Evolutionary conservation across 1,284 basidiomycete genomes (phyloP), one percentile per base, ranked within the genome.

Genomic region (Jaminaea rosea): DNA sequence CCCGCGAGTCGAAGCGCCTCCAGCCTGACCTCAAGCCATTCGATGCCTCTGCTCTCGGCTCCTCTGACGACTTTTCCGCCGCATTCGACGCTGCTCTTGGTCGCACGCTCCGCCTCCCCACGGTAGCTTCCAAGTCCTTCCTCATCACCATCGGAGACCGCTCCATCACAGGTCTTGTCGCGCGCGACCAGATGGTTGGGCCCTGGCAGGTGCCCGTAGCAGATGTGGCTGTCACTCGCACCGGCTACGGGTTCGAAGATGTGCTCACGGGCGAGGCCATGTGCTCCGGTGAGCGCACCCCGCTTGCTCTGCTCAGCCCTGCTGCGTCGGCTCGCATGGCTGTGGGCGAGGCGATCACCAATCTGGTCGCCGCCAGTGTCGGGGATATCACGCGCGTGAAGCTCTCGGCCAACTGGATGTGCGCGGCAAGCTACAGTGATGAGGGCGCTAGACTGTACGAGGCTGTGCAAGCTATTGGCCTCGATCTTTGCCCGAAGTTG

Each of bases 381-480:
- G 82, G 82, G 10, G 80, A 82, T 36, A 78, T 97, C 13, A 79
- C 80, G 4, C 79, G 80, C 51, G 83, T 96, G 71, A 98, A 99
- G 78, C 80, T 99, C 17, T 91, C 88, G 61, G 93, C 93, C 49
- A 99, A 99, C 76, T 99, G 94, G 94, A 99, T 99, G 94, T 91
- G 88, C 57, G 89, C 92, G 1, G 89, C 93, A 1, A 84, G 83
- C 13, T 86, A 91, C 74, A 81, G 82, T 46, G 90, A 92, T 26
- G 93, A 99, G 73, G 93, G 93, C 26, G 84, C 85, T 1, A 84
- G 82, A 19, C 79, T 99, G 49, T 98, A 94, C 76, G 87, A 88
- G 58, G 93, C 92, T 17, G 94, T 97, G 5, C 78, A 86, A 58
- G 89, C 94, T 2, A 82, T 98, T 45, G 93, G 94, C 9, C 81